A percentile compares a stretch with the other conserved stretches of the same genome.
These are phyloP conservation scores for Entomortierella lignicola DNA, from an alignment of 192 early-diverging fungal species.

Conservation along the genomic window DNA sequence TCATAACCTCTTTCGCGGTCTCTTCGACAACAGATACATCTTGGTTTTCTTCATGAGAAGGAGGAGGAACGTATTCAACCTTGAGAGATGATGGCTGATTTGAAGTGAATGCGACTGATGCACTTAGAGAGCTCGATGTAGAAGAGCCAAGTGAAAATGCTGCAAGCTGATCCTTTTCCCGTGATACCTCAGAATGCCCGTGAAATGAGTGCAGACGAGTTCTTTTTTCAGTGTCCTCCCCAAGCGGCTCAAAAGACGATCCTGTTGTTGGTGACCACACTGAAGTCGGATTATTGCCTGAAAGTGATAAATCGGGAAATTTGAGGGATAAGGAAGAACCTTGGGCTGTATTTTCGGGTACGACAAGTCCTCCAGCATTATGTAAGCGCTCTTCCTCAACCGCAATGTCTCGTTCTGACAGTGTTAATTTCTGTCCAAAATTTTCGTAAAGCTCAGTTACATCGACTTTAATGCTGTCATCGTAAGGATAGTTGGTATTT, in stretches of 20 bases:
- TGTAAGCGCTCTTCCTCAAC: background rate
- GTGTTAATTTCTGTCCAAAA: slow-evolving; percentile 9
- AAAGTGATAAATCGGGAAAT: slow-evolving; percentile 32
- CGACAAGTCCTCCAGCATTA: background rate
- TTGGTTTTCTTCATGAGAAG: background rate
- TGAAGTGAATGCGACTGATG: slow-evolving; percentile 1
- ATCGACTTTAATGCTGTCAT: slow-evolving; percentile 44
- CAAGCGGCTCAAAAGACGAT: background rate
- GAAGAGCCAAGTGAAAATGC: background rate
- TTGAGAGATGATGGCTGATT: slow-evolving; percentile 14
- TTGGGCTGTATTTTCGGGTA: background rate
- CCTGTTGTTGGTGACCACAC: slow-evolving; percentile 5
- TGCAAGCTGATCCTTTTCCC: slow-evolving; percentile 9
- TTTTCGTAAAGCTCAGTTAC: slow-evolving; percentile 43
- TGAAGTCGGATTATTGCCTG: slow-evolving; percentile 32
- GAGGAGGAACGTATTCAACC: background rate
- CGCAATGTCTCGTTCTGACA: background rate
- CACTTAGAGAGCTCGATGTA: background rate
- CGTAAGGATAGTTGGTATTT: background rate
- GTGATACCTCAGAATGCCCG: slow-evolving; percentile 7
- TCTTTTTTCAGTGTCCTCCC: slow-evolving; percentile 5
- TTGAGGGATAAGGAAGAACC: slow-evolving; percentile 5
- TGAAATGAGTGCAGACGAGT: slow-evolving; percentile 24
- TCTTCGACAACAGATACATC: background rate
- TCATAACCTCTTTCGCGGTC: background rate